phyloP scores from a whole-genome alignment of 805 yeast species.

The Saccharomycopsis fibuligera region DNA sequence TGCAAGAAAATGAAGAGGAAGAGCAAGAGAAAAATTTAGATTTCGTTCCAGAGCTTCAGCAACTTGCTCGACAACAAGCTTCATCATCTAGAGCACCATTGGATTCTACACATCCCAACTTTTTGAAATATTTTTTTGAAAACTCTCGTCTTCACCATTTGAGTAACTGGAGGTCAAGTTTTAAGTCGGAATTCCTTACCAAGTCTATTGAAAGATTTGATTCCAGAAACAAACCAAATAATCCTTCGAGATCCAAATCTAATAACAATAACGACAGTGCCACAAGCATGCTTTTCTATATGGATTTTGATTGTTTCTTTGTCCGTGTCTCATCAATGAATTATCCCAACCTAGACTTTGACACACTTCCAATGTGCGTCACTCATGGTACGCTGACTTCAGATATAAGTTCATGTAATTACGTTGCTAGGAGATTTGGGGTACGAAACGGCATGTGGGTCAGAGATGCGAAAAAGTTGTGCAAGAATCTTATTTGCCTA shows the following conservation, averaged over 20 bases:
- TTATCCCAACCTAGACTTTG: constrained; percentile 43
- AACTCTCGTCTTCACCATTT: constrained; percentile 85
- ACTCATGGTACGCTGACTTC: constrained; percentile 50
- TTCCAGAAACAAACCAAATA: constrained; percentile 13
- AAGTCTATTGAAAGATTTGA: constrained; percentile 32
- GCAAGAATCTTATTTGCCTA: constrained; percentile 60
- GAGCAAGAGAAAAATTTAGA: neutral
- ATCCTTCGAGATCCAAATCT: constrained; percentile 10
- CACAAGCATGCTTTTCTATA: constrained; percentile 49
- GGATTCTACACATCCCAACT: constrained; percentile 74
- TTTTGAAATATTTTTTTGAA: constrained; percentile 62
- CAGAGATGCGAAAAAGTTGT: constrained; percentile 49
- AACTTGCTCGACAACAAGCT: neutral
- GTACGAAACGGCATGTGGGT: constrained; percentile 91
- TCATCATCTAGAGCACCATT: constrained; percentile 23
- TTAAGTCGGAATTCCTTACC: constrained; percentile 54
- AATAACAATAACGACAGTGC: neutral
- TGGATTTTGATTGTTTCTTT: constrained; percentile 93
- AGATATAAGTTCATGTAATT: constrained; percentile 90
- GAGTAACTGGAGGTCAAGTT: constrained; percentile 77
- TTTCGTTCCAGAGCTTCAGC: neutral
- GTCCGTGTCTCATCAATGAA: constrained; percentile 73
- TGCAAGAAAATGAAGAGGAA: no score
- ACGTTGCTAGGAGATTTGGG: constrained; percentile 74
- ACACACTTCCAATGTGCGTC: constrained; percentile 54